These are phyloP conservation scores for Astrocystis sublimbata DNA, from an alignment of 495 filamentous ascomycete species.

Conservation along the genomic window DNA sequence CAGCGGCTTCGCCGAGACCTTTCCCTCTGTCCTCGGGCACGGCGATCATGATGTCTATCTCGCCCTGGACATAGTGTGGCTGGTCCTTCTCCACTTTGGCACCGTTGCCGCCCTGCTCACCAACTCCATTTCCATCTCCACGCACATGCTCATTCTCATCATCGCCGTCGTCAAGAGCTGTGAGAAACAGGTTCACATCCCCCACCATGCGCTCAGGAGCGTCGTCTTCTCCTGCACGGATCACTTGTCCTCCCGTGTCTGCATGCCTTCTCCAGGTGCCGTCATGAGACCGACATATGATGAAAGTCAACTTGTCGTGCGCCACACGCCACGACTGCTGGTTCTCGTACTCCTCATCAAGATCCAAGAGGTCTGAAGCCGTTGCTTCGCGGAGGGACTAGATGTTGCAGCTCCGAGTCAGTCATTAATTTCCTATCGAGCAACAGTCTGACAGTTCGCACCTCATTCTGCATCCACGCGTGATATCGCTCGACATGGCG, in stretches of 20 bases:
- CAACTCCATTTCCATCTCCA: too few species aligned
- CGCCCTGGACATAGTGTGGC: conserved; percentile 55
- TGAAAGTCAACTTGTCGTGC: conserved; percentile 74
- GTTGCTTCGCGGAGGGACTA: conserved; percentile 81
- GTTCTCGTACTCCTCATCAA: conserved; percentile 83
- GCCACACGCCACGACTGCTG: conserved; percentile 78
- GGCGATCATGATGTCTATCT: conserved; percentile 91
- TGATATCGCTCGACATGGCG: conserved; percentile 83
- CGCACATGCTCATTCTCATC: conserved; percentile 16
- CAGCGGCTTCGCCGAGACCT: conserved; percentile 65
- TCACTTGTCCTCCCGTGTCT: background rate
- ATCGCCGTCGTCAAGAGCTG: conserved; percentile 41
- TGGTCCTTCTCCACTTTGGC: background rate
- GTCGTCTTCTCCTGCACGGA: conserved; percentile 50
- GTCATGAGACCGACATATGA: conserved; percentile 50
- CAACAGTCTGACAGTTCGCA: too few species aligned
- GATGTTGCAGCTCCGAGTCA: too few species aligned
- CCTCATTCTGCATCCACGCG: conserved; percentile 87
- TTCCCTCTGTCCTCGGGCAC: conserved; percentile 53
- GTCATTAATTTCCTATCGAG: too few species aligned
- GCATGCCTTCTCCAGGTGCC: background rate
- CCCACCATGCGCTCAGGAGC: conserved; percentile 66
- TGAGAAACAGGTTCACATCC: conserved; percentile 85
- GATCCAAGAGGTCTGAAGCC: conserved; percentile 75
- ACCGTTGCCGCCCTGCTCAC: conserved; percentile 4